Percentiles rank a stretch among this genome's conserved stretches.
Evolutionary conservation across 331 rosid species (phyloP).

Genomic region (Quercus lobata): DNA sequence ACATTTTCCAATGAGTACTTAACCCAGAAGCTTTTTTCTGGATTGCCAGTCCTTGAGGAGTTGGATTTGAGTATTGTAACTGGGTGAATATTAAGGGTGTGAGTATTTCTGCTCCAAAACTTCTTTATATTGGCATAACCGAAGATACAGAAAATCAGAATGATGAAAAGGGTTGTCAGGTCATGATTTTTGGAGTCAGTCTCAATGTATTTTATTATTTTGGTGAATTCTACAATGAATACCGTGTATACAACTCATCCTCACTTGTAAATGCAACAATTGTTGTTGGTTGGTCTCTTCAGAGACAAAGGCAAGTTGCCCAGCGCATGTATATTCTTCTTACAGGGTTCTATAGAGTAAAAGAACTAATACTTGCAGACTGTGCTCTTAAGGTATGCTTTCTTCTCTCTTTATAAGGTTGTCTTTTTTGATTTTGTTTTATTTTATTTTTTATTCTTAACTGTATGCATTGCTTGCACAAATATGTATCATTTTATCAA

Average conservation of each 20-base stretch:
- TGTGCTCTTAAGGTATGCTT: slow-evolving; percentile 5
- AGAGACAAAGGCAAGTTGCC: neutral
- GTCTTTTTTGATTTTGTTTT: too few species aligned
- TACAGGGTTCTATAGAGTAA: neutral
- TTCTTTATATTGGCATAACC: neutral
- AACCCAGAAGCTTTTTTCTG: neutral
- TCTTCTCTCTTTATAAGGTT: neutral
- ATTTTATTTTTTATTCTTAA: too few species aligned
- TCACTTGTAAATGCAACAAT: too few species aligned
- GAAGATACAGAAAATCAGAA: neutral
- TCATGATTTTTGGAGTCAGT: neutral
- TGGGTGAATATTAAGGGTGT: slow-evolving; percentile 4
- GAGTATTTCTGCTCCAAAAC: neutral
- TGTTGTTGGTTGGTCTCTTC: too few species aligned
- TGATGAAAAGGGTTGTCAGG: neutral
- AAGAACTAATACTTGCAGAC: neutral
- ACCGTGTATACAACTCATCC: too few species aligned
- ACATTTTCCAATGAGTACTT: neutral
- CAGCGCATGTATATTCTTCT: neutral
- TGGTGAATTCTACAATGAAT: slow-evolving; percentile 3
- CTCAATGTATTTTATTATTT: slow-evolving; percentile 6
- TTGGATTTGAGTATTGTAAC: neutral
- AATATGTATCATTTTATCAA: too few species aligned
- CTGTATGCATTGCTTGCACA: too few species aligned
- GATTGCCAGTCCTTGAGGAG: neutral